Evolutionary conservation across 345 rosid species (phyloP).

Genomic region (Zanthoxylum bungeanum): DNA sequence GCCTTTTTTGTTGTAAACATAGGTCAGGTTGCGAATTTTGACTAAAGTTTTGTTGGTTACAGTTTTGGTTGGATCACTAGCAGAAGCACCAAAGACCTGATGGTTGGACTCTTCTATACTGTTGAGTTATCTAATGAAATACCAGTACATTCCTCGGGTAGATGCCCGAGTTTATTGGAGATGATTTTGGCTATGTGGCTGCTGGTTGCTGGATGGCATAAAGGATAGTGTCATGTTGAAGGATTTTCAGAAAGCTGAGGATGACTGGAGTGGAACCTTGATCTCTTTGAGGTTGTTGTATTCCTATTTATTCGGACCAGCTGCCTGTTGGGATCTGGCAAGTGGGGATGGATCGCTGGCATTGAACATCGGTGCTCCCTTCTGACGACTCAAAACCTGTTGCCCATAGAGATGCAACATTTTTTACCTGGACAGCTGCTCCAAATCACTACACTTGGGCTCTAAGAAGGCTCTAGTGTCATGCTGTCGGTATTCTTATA

Average conservation of each 20-base stretch:
- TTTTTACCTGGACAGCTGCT: background rate
- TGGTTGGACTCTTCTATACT: background rate
- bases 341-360: background rate
- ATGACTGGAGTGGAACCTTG: background rate
- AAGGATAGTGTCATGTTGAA: background rate
- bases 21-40: conserved; percentile 7
- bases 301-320: background rate
- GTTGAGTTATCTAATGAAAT: background rate
- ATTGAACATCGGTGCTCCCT: background rate
- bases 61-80: background rate
- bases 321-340: background rate
- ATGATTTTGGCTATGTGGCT: background rate
- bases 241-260: background rate
- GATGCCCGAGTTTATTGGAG: background rate
- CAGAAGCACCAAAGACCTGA: background rate
- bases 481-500: background rate
- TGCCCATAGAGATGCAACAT: background rate
- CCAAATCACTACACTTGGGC: background rate
- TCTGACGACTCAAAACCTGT: background rate
- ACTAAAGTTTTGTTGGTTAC: background rate
- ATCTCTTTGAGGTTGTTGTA: background rate
- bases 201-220: background rate
- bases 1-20: background rate
- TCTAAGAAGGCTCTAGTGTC: background rate
- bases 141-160: background rate